These are phyloP conservation scores for Rhodotorula graminis DNA, from an alignment of 768 basidiomycete genomes.

Conservation along the genomic window DNA sequence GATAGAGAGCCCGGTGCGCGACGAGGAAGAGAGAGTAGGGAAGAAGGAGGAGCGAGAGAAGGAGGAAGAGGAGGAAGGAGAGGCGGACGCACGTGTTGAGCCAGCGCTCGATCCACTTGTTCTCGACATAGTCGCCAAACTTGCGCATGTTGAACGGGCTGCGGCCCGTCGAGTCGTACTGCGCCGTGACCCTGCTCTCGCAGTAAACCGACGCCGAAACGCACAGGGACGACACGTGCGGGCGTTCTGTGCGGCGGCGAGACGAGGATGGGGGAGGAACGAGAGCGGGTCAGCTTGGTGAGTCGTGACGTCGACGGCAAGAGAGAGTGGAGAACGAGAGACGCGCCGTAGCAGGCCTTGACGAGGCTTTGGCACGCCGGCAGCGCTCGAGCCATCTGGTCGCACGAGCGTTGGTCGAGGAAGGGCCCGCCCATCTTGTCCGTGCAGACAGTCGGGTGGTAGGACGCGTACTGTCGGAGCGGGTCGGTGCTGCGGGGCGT, in stretches of 20 bases:
- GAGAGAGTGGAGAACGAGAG: neutral
- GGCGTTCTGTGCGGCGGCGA: slow-evolving; percentile 17
- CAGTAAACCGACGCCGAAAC: slow-evolving; percentile 35
- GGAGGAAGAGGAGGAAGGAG: no score
- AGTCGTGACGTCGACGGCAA: neutral
- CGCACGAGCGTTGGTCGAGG: slow-evolving; percentile 26
- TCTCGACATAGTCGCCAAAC: slow-evolving; percentile 41
- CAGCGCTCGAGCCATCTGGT: slow-evolving; percentile 25
- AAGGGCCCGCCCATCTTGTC: slow-evolving; percentile 34
- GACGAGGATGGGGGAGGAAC: neutral
- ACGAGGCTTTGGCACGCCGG: slow-evolving; percentile 36
- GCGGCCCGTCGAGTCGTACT: slow-evolving; percentile 32
- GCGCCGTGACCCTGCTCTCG: slow-evolving; percentile 36
- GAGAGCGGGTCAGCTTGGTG: neutral
- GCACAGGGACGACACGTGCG: slow-evolving; percentile 28
- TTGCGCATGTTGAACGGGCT: slow-evolving; percentile 36
- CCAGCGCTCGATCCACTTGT: slow-evolving; percentile 34
- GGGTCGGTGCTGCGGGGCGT: slow-evolving; percentile 38
- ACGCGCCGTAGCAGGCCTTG: slow-evolving; percentile 35
- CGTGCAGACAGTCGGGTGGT: slow-evolving; percentile 40
- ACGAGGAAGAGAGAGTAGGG: no score
- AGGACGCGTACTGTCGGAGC: slow-evolving; percentile 38
- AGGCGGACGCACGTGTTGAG: slow-evolving; percentile 29
- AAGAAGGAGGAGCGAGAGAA: no score
- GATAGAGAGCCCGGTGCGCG: no score